Conservation (phyloP, 306 rosid genomes). For the Geum urbanum region DNA sequence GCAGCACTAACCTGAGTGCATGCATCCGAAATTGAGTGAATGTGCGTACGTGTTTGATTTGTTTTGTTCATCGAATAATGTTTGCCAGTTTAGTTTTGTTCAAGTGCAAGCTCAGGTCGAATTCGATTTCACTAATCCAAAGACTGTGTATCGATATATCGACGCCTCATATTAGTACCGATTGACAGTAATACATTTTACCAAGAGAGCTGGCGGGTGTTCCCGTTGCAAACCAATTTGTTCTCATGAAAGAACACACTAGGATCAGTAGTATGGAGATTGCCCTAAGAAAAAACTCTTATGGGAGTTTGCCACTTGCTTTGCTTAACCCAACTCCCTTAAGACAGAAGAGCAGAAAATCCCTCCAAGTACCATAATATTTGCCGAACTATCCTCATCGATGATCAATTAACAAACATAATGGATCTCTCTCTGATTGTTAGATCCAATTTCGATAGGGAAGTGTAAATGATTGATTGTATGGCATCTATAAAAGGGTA, state of each 20-base stretch:
- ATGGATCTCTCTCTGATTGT: neutral
- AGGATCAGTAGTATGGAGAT: too few species aligned
- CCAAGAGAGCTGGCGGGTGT: too few species aligned
- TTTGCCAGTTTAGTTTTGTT: neutral
- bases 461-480: neutral
- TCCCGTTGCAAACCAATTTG: too few species aligned
- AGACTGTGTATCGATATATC: too few species aligned
- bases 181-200: too few species aligned
- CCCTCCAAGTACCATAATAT: neutral
- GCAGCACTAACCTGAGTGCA: neutral
- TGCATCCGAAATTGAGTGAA: neutral
- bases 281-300: too few species aligned
- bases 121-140: neutral
- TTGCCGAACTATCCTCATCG: neutral
- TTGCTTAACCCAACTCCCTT: too few species aligned
- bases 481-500: too few species aligned
- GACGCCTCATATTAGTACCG: too few species aligned
- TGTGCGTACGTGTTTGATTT: neutral
- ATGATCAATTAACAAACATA: neutral
- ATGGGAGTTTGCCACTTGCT: too few species aligned
- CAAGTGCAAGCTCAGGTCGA: neutral
- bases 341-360: too few species aligned
- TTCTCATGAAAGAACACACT: too few species aligned
- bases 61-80: neutral
- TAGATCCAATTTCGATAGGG: neutral